Conservation (phyloP, 2,329 filamentous ascomycete genomes). For the Ophiostoma quercus region DNA sequence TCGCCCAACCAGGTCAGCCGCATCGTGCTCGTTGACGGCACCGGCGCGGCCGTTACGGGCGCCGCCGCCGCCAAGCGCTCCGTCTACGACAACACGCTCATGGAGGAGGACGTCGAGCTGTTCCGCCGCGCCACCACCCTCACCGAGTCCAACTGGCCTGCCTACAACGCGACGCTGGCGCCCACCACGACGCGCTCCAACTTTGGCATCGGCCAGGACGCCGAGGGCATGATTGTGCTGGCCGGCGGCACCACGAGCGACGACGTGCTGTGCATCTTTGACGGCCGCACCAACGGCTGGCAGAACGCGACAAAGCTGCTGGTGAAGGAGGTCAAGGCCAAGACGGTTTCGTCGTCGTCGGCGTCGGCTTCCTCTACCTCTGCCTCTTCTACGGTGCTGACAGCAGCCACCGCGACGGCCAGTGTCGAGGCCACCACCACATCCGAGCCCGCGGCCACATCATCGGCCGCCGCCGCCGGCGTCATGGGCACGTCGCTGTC, state of each 20-base stretch:
- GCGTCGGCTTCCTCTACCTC: conserved; percentile 30
- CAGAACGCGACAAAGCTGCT: conserved; percentile 64
- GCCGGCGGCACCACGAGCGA: conserved; percentile 57
- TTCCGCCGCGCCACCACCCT: conserved; percentile 37
- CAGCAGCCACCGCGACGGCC: conserved; percentile 9
- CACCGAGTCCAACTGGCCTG: conserved; percentile 62
- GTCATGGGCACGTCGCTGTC: conserved; percentile 34
- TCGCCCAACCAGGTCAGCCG: conserved; percentile 71
- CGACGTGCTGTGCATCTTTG: conserved; percentile 69
- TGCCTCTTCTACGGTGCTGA: conserved; percentile 2
- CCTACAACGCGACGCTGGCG: conserved; percentile 70
- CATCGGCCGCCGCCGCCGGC: conserved; percentile 24
- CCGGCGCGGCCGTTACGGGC: conserved; percentile 49
- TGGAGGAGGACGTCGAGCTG: conserved; percentile 1
- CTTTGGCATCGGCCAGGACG: conserved; percentile 65
- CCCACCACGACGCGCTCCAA: conserved; percentile 59
- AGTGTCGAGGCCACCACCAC: conserved; percentile 33
- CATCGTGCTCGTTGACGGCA: conserved; percentile 58
- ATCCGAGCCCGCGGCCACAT: conserved; percentile 26
- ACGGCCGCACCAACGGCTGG: conserved; percentile 72
- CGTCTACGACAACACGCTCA: not conserved
- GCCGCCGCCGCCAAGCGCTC: conserved; percentile 23
- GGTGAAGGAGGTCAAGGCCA: conserved; percentile 35
- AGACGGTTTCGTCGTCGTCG: conserved; percentile 30
- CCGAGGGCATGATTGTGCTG: conserved; percentile 65